Percentiles rank a stretch among this genome's conserved stretches.
These are phyloP conservation scores for Acephala macrosclerotiorum DNA, from an alignment of 2,329 filamentous ascomycete species.

Conservation along the genomic window DNA sequence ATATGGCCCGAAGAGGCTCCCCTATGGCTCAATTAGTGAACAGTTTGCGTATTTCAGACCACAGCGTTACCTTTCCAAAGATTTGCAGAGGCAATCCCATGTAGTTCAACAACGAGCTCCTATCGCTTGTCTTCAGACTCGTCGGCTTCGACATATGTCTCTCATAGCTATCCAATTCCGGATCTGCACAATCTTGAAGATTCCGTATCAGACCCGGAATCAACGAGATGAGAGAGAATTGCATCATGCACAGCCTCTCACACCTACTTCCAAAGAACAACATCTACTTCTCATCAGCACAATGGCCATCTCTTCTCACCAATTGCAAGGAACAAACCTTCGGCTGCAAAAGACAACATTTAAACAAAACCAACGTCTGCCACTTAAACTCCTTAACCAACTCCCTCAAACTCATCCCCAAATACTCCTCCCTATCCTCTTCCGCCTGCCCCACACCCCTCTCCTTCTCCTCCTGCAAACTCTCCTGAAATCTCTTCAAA, in stretches of 20 bases:
- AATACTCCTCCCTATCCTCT: slow-evolving; percentile 82
- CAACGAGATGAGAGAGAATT: slow-evolving; percentile 94
- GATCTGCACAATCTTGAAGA: slow-evolving; percentile 94
- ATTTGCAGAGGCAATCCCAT: slow-evolving; percentile 96
- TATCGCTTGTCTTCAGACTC: slow-evolving; percentile 89
- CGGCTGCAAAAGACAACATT: slow-evolving; percentile 90
- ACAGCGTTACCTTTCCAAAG: slow-evolving; percentile 78
- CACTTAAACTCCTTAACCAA: slow-evolving; percentile 93
- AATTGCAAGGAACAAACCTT: slow-evolving; percentile 66
- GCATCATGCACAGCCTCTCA: slow-evolving; percentile 96
- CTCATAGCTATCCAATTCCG: slow-evolving; percentile 87
- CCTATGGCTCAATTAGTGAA: slow-evolving; percentile 55
- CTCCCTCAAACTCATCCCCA: slow-evolving; percentile 88
- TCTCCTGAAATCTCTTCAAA: slow-evolving; percentile 88
- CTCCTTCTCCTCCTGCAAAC: slow-evolving; percentile 72
- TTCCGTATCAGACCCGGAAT: slow-evolving; percentile 92
- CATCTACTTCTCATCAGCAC: background rate
- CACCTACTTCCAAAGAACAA: slow-evolving; percentile 89
- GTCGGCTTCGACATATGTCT: slow-evolving; percentile 78
- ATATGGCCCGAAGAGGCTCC: slow-evolving; percentile 94
- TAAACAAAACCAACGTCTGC: slow-evolving; percentile 92
- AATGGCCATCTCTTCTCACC: background rate
- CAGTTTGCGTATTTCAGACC: background rate
- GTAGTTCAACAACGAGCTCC: slow-evolving; percentile 86
- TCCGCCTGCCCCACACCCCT: slow-evolving; percentile 69